Evolutionary conservation across 805 yeast genomes (phyloP).

Genomic region (Cyberlindnera saturnus): DNA sequence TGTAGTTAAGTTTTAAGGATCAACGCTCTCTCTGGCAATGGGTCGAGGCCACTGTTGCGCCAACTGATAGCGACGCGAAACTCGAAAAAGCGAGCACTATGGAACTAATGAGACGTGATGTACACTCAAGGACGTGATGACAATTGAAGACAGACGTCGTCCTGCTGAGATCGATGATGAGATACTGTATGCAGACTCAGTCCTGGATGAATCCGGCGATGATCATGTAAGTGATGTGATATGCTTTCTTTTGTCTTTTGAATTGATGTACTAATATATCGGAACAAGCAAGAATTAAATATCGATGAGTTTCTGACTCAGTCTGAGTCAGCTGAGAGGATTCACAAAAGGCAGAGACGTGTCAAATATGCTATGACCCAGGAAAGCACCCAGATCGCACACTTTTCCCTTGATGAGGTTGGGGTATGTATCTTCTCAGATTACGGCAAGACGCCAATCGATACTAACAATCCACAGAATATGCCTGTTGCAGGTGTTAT

Average conservation of each 20-base stretch:
- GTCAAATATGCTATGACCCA: slow-evolving; percentile 12
- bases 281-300: slow-evolving; percentile 8
- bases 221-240: neutral
- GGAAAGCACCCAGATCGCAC: slow-evolving; percentile 5
- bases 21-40: no score
- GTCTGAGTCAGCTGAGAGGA: slow-evolving; percentile 5
- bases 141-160: neutral
- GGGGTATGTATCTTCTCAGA: neutral
- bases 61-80: no score
- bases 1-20: no score
- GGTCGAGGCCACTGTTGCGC: no score
- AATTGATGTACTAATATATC: slow-evolving; percentile 1
- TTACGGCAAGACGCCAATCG: no score
- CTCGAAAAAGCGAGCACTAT: neutral
- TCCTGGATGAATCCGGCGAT: neutral
- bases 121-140: neutral
- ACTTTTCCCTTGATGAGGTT: neutral
- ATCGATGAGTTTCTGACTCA: slow-evolving; percentile 18
- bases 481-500: slow-evolving; percentile 53
- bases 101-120: no score
- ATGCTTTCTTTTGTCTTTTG: neutral
- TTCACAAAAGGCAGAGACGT: slow-evolving; percentile 6
- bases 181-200: neutral
- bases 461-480: no score
- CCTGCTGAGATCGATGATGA: slow-evolving; percentile 1